Percentiles rank a stretch among this genome's conserved stretches.
phyloP scores from a whole-genome alignment of 495 filamentous ascomycete genomes.

The Aspergillus affinis region DNA sequence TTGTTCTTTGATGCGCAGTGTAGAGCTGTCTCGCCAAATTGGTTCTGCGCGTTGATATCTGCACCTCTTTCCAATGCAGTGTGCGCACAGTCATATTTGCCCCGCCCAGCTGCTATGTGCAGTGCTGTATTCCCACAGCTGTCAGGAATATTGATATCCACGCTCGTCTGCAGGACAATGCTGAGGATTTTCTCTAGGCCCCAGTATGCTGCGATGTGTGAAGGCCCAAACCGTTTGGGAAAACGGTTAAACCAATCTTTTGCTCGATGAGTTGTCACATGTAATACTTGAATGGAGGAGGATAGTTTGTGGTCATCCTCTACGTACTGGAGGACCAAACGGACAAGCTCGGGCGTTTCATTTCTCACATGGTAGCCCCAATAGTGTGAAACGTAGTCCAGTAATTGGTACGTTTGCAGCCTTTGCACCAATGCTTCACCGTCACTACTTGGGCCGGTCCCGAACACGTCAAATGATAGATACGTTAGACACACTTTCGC shows the following conservation, averaged over 20 bases:
- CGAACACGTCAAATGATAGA: conserved; percentile 2
- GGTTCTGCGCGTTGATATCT: conserved; percentile 1
- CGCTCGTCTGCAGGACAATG: not conserved
- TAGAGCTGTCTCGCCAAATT: conserved; percentile 1
- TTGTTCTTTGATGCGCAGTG: conserved; percentile 4
- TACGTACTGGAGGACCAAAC: conserved; percentile 4
- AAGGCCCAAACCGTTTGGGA: not conserved
- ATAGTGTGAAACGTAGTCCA: conserved; percentile 2
- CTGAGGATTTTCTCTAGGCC: conserved; percentile 2
- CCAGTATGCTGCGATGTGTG: conserved; percentile 3
- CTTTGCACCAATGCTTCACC: not conserved
- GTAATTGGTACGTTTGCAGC: conserved; percentile 1
- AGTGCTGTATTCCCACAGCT: conserved; percentile 2
- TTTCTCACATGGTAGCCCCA: conserved; percentile 5
- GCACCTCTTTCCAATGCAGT: not conserved
- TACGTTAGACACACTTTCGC: conserved; percentile 1
- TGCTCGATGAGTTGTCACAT: conserved; percentile 1
- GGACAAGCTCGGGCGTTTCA: not conserved
- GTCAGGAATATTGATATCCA: not conserved
- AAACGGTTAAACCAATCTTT: conserved; percentile 6
- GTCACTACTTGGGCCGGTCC: not conserved
- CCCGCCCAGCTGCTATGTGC: not conserved
- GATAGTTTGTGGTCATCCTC: not conserved
- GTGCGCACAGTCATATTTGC: not conserved
- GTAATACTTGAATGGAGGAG: conserved; percentile 3